Conservation (phyloP, 257 asterid genomes). For the Phtheirospermum japonicum region DNA sequence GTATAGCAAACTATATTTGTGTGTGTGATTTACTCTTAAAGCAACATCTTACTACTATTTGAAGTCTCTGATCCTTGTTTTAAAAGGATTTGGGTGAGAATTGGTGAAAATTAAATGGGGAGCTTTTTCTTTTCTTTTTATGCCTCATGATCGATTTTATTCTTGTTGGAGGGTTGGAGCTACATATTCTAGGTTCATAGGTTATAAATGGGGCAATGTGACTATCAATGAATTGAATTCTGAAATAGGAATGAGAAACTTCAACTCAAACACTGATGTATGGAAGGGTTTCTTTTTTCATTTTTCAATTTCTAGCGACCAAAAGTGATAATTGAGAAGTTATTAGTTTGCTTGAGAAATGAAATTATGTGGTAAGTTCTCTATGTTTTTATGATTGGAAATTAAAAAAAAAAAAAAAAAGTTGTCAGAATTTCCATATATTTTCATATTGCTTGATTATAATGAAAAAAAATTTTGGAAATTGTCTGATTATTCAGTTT, state of each 20-base stretch:
- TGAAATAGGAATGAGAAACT: constrained; percentile 7
- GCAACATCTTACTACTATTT: neutral
- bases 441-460: too few species aligned
- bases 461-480: too few species aligned
- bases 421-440: too few species aligned
- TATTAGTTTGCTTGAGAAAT: too few species aligned
- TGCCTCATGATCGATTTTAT: neutral
- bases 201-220: constrained; percentile 7
- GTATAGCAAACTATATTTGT: neutral
- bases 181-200: constrained; percentile 2
- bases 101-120: neutral
- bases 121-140: too few species aligned
- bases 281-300: too few species aligned
- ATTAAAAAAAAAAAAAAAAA: too few species aligned
- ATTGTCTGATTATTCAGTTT: too few species aligned
- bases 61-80: neutral
- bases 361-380: too few species aligned
- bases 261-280: neutral
- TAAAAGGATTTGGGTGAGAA: neutral
- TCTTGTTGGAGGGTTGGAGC: constrained; percentile 10
- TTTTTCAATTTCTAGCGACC: too few species aligned
- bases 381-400: too few species aligned
- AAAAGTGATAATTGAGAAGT: too few species aligned
- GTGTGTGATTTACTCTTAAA: neutral
- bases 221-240: constrained; percentile 10